Evolutionary conservation across 345 rosid species (phyloP).

Genomic region (Euphorbia peplus): DNA sequence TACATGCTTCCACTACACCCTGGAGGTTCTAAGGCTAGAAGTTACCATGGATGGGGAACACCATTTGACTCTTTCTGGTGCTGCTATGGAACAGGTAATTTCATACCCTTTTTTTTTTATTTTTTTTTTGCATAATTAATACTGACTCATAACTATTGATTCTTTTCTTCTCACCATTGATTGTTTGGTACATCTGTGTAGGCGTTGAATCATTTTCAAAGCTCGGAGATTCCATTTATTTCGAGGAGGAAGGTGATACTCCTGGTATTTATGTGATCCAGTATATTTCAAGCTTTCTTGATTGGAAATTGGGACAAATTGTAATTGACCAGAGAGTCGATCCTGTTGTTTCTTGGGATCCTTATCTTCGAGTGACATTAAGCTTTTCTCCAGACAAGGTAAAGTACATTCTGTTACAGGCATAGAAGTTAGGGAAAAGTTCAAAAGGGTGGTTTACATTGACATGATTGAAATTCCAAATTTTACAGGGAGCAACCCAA

Average conservation of each 20-base stretch:
- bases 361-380: slow-evolving; percentile 50
- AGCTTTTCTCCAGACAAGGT: slow-evolving; percentile 49
- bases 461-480: neutral
- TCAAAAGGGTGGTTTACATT: neutral
- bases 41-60: slow-evolving; percentile 88
- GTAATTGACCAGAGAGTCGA: slow-evolving; percentile 57
- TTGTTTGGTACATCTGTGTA: slow-evolving; percentile 17
- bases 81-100: slow-evolving; percentile 90
- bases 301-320: slow-evolving; percentile 64
- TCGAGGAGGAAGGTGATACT: slow-evolving; percentile 61
- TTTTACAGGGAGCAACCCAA: slow-evolving; percentile 41
- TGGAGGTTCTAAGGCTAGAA: slow-evolving; percentile 73
- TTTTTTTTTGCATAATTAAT: no score
- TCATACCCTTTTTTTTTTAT: no score
- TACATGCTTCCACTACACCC: slow-evolving; percentile 86
- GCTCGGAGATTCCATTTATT: slow-evolving; percentile 91
- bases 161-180: neutral
- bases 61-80: slow-evolving; percentile 78
- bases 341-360: slow-evolving; percentile 65
- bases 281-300: slow-evolving; percentile 65
- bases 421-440: neutral
- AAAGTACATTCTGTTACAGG: neutral
- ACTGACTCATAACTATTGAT: no score
- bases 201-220: slow-evolving; percentile 90
- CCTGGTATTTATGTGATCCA: slow-evolving; percentile 79